These are phyloP conservation scores for Leptographium galeiforme DNA, from an alignment of 2,329 filamentous ascomycete species.

Conservation along the genomic window DNA sequence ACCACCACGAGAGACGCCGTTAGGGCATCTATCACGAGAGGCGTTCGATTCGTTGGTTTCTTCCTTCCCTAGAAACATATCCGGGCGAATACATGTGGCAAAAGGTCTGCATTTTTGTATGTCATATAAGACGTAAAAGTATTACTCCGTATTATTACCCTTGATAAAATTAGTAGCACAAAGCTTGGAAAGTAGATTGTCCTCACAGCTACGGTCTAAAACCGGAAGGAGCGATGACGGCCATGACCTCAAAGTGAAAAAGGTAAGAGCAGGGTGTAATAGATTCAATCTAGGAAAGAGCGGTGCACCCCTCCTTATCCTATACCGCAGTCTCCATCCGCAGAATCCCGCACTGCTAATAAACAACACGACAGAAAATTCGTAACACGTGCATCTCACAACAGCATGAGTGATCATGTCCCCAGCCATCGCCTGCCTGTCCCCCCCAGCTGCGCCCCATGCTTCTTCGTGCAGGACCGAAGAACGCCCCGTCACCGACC, in stretches of 20 bases:
- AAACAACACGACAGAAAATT: background rate
- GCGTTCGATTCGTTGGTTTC: too few relatives aligned
- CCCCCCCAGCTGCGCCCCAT: background rate
- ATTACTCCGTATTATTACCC: too few relatives aligned
- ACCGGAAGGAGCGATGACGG: background rate
- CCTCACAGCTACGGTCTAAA: background rate
- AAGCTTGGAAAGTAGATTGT: background rate
- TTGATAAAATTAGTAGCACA: too few relatives aligned
- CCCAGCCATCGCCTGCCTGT: background rate
- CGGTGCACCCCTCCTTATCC: background rate
- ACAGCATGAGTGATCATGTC: background rate
- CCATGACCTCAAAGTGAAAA: background rate
- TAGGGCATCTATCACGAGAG: background rate
- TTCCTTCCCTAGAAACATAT: too few relatives aligned
- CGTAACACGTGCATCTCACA: background rate
- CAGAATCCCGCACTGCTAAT: background rate
- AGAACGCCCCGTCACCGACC: background rate
- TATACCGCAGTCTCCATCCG: background rate
- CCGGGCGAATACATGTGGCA: too few relatives aligned
- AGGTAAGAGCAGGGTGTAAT: background rate
- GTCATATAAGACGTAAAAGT: too few relatives aligned
- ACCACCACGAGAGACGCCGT: too few relatives aligned
- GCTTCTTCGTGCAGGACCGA: background rate
- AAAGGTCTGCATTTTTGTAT: too few relatives aligned
- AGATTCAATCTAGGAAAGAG: constrained; percentile 1